These are phyloP conservation scores for Lentinula boryana DNA, from an alignment of 768 basidiomycete species.

Conservation along the genomic window DNA sequence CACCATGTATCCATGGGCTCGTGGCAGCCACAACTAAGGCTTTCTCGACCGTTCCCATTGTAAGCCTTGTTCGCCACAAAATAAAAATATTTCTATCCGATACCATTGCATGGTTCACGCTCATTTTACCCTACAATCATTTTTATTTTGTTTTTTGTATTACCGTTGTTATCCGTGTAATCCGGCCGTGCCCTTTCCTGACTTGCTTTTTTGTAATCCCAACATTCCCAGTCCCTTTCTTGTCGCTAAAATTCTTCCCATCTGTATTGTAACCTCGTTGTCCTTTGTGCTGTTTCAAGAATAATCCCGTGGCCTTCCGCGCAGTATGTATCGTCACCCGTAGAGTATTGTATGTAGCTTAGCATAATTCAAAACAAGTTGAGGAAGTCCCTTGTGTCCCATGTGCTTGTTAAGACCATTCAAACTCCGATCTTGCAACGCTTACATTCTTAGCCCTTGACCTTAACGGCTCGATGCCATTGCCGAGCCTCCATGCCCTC, in stretches of 20 bases:
- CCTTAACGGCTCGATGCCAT: too few relatives aligned
- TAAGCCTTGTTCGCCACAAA: neutral
- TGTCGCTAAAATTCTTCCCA: neutral
- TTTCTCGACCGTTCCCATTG: conserved; percentile 31
- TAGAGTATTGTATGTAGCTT: neutral
- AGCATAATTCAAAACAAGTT: neutral
- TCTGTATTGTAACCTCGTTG: conserved; percentile 4
- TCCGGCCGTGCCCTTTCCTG: neutral
- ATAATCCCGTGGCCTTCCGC: neutral
- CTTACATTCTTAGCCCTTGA: too few relatives aligned
- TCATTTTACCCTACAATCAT: neutral
- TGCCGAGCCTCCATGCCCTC: too few relatives aligned
- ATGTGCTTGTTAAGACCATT: neutral
- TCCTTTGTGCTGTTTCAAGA: conserved; percentile 1
- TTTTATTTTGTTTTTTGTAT: neutral
- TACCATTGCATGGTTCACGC: neutral
- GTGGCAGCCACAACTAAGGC: conserved; percentile 75
- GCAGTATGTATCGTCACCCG: neutral
- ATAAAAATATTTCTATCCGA: neutral
- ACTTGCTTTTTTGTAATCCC: neutral
- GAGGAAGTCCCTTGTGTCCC: neutral
- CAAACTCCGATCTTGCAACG: too few relatives aligned
- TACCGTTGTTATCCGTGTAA: neutral
- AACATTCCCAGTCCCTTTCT: neutral
- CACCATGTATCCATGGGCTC: conserved; percentile 81